Evolutionary conservation across 2,329 filamentous ascomycete genomes (phyloP), one percentile per base, ranked within the genome.

Genomic region (Chalaropsis thielavioides): DNA sequence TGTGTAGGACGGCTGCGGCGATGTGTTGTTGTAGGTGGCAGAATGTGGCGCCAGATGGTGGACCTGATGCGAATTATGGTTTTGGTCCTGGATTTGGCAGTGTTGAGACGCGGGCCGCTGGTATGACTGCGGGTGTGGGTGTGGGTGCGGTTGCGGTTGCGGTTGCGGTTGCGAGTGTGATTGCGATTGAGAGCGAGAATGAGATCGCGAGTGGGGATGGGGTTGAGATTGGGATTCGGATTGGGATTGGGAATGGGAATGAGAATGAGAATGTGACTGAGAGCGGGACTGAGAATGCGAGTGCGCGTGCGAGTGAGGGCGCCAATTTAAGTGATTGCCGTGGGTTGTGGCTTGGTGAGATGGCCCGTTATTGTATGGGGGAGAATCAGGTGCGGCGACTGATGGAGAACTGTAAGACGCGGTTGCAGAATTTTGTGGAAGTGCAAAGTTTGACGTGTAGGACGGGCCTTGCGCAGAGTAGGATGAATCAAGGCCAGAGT

Each of bases 91-190:
- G 22, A 15, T 51, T 7, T 41, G 56, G 44, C 61, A 46, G 15
- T 49, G 40, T 44, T 24, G 24, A 44, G 38, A 38, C n/a, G 38
- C 44, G 15, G 56, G 64, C 41, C 60, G 62, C 2, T 65, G 66
- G 13, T 68, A 64, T 38, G 46, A 62, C 35, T 66, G 61, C 10
- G 65, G 64, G 51, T 58, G 62, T 7, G 49, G 22, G 17, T 62
- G 63, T 61, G 68, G 68, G 8, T 70, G 35, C 64, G 58, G 54
- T 67, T 68, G 62, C 69, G 69, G 7, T 68, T 69, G 65, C 71
- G 72, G 38, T 65, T 54, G 65, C 70, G 67, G 60, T 69, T 69
- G 62, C 67, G 66, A 61, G 6, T 62, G 61, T 13, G 61, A 61
- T 17, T 64, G 62, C 22, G 54, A 44, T 31, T 61, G 64, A 64